phyloP scores from a whole-genome alignment of 2,329 filamentous ascomycete species.

The Hypoxylon sp. region DNA sequence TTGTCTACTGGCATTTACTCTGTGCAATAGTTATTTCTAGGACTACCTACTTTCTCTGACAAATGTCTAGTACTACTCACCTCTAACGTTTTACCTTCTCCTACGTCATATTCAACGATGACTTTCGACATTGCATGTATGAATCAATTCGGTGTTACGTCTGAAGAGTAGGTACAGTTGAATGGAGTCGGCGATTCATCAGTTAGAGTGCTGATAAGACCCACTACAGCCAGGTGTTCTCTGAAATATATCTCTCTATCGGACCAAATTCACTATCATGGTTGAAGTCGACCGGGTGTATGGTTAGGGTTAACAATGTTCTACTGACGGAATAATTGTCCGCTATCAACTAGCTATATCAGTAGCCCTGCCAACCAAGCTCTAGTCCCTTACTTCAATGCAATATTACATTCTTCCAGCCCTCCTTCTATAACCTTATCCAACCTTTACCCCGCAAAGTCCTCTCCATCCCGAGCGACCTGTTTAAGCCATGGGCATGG shows the following conservation, averaged over 20 bases:
- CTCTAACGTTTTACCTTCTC: too few species aligned
- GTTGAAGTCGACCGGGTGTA: not conserved
- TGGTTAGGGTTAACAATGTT: not conserved
- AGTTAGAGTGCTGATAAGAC: too few species aligned
- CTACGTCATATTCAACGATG: too few species aligned
- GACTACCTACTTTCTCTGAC: too few species aligned
- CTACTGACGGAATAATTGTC: not conserved
- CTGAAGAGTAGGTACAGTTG: too few species aligned
- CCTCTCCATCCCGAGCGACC: not conserved
- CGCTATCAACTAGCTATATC: not conserved
- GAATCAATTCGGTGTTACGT: too few species aligned
- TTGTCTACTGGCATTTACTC: too few species aligned
- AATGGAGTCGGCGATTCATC: too few species aligned
- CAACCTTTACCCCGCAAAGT: not conserved
- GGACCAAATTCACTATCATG: not conserved
- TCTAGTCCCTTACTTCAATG: not conserved
- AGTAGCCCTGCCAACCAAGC: not conserved
- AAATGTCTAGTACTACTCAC: too few species aligned
- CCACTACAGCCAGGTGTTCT: not conserved
- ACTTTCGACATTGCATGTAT: too few species aligned
- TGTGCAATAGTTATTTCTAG: too few species aligned
- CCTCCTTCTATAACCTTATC: not conserved
- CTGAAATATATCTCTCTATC: not conserved
- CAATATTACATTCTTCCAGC: not conserved
- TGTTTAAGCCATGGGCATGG: conserved; percentile 43